Evolutionary conservation across 208 protist species (phyloP).

Genomic region (Leishmania arabica): DNA sequence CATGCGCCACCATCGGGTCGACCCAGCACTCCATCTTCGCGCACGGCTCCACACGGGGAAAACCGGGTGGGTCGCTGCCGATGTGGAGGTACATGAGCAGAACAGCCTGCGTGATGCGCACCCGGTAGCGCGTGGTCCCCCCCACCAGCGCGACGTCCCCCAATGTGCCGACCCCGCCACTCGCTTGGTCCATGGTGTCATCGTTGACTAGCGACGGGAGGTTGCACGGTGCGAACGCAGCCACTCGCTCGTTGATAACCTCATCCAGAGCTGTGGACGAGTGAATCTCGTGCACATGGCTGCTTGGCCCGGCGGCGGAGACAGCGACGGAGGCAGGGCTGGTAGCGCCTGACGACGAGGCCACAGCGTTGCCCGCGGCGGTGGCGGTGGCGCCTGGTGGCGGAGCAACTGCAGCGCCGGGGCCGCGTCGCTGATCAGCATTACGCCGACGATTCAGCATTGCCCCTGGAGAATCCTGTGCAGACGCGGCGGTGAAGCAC

Average conservation of each 20-base stretch:
- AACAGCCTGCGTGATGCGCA: slow-evolving; percentile 72
- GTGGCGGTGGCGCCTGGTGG: background rate
- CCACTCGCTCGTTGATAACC: slow-evolving; percentile 61
- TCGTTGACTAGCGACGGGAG: slow-evolving; percentile 68
- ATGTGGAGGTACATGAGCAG: slow-evolving; percentile 98
- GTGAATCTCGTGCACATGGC: slow-evolving; percentile 18
- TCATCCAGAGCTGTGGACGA: slow-evolving; percentile 26
- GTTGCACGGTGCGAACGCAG: slow-evolving; percentile 60
- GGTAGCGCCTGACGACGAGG: background rate
- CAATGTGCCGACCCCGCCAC: slow-evolving; percentile 19
- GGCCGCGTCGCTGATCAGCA: slow-evolving; percentile 15
- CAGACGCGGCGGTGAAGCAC: background rate
- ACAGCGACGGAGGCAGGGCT: background rate
- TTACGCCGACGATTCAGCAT: slow-evolving; percentile 29
- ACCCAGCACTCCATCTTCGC: slow-evolving; percentile 97
- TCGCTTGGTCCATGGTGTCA: slow-evolving; percentile 35
- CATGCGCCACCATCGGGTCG: slow-evolving; percentile 81
- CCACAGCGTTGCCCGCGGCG: background rate
- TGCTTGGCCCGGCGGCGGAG: background rate
- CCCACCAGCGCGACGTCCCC: slow-evolving; percentile 23
- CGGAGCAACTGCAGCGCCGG: background rate
- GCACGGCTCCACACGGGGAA: slow-evolving; percentile 95
- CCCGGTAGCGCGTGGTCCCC: slow-evolving; percentile 28
- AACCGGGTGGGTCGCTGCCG: slow-evolving; percentile 98
- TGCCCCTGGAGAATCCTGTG: background rate